These are phyloP conservation scores for Cryptococcus hybrid DNA, from an alignment of 1,284 basidiomycete genomes.

Conservation along the genomic window DNA sequence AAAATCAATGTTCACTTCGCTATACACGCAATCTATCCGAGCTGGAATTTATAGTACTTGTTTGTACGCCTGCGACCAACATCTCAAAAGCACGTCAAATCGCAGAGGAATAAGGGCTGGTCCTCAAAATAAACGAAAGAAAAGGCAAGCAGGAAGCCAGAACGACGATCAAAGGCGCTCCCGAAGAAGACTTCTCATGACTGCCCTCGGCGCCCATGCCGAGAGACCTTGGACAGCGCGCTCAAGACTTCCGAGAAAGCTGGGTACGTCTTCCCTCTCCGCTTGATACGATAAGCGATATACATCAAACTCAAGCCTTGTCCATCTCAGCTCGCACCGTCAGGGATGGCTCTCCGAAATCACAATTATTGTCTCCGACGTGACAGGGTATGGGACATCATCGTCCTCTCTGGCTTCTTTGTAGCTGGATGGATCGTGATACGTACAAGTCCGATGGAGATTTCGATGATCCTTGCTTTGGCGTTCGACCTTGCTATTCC, in stretches of 20 bases:
- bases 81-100: too few relatives aligned
- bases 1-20: too few relatives aligned
- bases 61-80: too few relatives aligned
- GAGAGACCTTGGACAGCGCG: slow-evolving; percentile 12
- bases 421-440: slow-evolving; percentile 26
- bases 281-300: too few relatives aligned
- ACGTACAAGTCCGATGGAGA: slow-evolving; percentile 21
- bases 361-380: slow-evolving; percentile 15
- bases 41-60: too few relatives aligned
- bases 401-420: slow-evolving; percentile 21
- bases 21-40: too few relatives aligned
- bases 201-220: slow-evolving; percentile 4
- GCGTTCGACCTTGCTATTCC: slow-evolving; percentile 29
- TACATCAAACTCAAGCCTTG: too few relatives aligned
- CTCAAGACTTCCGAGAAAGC: slow-evolving; percentile 15
- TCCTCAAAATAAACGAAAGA: too few relatives aligned
- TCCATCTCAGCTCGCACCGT: slow-evolving; percentile 22
- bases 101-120: too few relatives aligned
- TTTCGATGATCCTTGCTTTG: slow-evolving; percentile 23
- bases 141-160: too few relatives aligned
- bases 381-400: slow-evolving; percentile 26
- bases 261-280: slow-evolving; percentile 6
- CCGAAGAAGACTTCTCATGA: not conserved
- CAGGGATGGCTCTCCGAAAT: slow-evolving; percentile 33
- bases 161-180: too few relatives aligned